A percentile compares a stretch with the other conserved stretches of the same genome.
Conservation (phyloP, 805 yeast species). For the Lachancea waltii region DNA sequence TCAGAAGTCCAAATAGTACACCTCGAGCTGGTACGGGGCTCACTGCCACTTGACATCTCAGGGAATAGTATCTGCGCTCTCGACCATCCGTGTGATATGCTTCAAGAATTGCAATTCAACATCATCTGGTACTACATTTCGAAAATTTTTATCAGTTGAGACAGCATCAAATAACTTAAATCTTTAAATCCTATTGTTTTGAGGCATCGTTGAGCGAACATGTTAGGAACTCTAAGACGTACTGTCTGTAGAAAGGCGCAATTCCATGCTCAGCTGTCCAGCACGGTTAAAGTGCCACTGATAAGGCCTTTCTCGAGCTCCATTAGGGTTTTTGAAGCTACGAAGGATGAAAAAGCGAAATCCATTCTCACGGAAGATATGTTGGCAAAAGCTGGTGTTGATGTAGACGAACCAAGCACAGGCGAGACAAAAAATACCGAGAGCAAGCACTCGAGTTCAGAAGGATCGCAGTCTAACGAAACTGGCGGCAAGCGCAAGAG, state of each 20-base stretch:
- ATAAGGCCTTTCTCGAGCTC: conserved; percentile 4
- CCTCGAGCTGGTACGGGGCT: conserved; percentile 55
- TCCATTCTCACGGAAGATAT: conserved; percentile 75
- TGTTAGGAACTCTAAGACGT: conserved; percentile 5
- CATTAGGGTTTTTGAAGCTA: conserved; percentile 1
- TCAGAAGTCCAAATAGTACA: conserved; percentile 50
- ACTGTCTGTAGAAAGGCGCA: conserved; percentile 1
- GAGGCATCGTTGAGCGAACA: background rate
- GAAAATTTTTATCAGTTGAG: background rate
- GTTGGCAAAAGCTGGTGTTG: conserved; percentile 79
- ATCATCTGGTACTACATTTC: background rate
- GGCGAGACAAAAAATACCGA: conserved; percentile 9
- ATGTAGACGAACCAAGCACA: conserved; percentile 37
- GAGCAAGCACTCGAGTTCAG: conserved; percentile 14
- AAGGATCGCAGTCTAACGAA: conserved; percentile 11
- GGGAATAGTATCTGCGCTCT: background rate
- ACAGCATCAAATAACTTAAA: background rate
- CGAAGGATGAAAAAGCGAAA: conserved; percentile 29
- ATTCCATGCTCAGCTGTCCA: no score
- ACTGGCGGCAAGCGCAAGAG: conserved; percentile 34
- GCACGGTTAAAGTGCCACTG: background rate
- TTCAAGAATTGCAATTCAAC: background rate
- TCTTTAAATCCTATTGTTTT: background rate
- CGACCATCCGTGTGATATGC: background rate
- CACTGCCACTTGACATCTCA: conserved; percentile 22